These are phyloP conservation scores for Nectriaceae sp. DNA, from an alignment of 2,329 filamentous ascomycete species.

Conservation along the genomic window DNA sequence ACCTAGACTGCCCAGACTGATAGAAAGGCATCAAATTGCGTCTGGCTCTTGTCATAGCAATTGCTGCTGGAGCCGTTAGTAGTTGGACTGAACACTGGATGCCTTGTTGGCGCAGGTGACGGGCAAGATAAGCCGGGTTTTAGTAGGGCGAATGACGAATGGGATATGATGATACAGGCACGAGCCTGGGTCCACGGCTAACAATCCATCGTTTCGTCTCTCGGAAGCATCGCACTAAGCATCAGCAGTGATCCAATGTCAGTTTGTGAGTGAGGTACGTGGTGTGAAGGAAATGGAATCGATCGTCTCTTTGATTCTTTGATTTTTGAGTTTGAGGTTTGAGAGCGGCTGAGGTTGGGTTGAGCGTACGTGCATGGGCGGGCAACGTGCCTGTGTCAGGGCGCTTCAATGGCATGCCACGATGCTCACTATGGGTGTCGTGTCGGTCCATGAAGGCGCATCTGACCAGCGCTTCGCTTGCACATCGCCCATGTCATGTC, in stretches of 20 bases:
- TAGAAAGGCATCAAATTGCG: not conserved
- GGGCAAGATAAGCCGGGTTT: not conserved
- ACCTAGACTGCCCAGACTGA: no score
- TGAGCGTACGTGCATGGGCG: conserved; percentile 12
- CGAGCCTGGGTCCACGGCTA: conserved; percentile 18
- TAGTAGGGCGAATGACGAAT: conserved; percentile 25
- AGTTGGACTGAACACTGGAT: no score
- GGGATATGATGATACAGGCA: conserved; percentile 22
- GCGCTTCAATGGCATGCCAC: conserved; percentile 17
- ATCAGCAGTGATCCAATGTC: conserved; percentile 21
- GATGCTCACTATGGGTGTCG: no score
- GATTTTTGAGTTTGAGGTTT: conserved; percentile 14
- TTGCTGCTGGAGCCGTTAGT: not conserved
- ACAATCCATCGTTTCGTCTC: conserved; percentile 7
- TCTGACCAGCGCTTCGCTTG: not conserved
- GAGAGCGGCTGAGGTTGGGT: conserved; percentile 16
- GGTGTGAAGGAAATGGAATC: conserved; percentile 15
- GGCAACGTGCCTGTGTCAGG: conserved; percentile 20
- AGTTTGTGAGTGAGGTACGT: conserved; percentile 12
- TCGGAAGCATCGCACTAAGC: conserved; percentile 4
- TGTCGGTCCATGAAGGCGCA: not conserved
- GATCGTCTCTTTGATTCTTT: conserved; percentile 28
- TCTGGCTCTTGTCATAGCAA: no score
- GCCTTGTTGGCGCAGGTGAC: not conserved
- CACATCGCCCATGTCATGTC: conserved; percentile 3